Evolutionary conservation across 2,329 filamentous ascomycete species (phyloP), one percentile per base, ranked within the genome.

Genomic region (Alternaria atra): DNA sequence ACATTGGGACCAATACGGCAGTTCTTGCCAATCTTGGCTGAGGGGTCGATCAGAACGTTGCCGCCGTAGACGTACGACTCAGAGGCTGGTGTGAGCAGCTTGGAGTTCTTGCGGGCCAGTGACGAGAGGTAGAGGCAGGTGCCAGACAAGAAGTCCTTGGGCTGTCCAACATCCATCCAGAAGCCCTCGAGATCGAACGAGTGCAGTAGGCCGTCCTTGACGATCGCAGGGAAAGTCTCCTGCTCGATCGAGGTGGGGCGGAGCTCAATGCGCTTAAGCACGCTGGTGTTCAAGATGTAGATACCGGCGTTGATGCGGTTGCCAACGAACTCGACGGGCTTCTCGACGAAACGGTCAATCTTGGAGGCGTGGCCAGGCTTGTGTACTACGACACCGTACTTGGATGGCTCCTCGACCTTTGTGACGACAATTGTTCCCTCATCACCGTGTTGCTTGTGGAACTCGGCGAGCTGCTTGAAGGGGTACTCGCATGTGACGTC

Each of bases 121-220:
- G 93, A 97, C 47, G 92, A 93, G 53, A 99, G 91, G 84, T 97
- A 98, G 65, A 99, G 87, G 83, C 94, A 98, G 64, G 95, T 98
- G 65, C 94, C 94, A 23, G 91, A 93, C 57, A 99, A 85, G 87
- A 98, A 99, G 79, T 99, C 94, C 85, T 98, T 99, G 72, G 94
- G 94, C 83, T 99, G 94, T 73, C 94, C 94, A 67, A 99, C 93
- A 73, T 98, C 94, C 94, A 98, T 98, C 94, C 94, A 98, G 88
- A 96, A 98, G 72, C 94, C 93, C 70, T 97, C 93, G 30, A 98
- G 88, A 78, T 98, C 94, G 78, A 97, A 97, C 2, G 93, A 97
- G 86, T 98, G 94, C 65, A 98, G 85, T 81, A 94, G 88, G 68
- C 93, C 93, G 74, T 97, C 94, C 74, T 87, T 89, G 82, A 91